Conservation (phyloP, 2,329 filamentous ascomycete species). For the Mariannaea elegans region DNA sequence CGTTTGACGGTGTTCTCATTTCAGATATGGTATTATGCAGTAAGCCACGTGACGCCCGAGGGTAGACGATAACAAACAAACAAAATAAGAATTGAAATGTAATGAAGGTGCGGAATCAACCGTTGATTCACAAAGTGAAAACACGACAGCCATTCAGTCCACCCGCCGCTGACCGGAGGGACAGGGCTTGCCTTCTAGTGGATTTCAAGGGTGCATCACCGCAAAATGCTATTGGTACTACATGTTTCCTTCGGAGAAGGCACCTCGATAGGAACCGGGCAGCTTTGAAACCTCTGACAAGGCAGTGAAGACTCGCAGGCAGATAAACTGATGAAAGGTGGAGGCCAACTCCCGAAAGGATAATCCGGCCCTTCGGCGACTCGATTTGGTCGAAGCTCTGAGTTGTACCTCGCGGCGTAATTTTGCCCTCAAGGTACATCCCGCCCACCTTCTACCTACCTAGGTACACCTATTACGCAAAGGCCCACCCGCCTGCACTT, state of each 20-base stretch:
- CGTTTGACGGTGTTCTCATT: constrained; percentile 10
- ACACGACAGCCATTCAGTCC: too few relatives aligned
- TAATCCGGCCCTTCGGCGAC: constrained; percentile 36
- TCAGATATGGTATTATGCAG: constrained; percentile 11
- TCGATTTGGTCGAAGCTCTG: too few relatives aligned
- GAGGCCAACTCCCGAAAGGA: constrained; percentile 34
- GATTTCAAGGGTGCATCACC: too few relatives aligned
- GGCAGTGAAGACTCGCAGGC: constrained; percentile 13
- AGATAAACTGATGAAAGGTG: constrained; percentile 12
- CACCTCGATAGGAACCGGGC: constrained; percentile 10
- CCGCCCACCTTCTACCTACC: constrained; percentile 6
- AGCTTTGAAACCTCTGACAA: constrained; percentile 3
- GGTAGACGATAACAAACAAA: constrained; percentile 25
- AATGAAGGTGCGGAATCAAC: too few relatives aligned
- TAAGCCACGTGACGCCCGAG: constrained; percentile 5
- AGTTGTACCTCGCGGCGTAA: constrained; percentile 2
- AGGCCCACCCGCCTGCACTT: constrained; percentile 49
- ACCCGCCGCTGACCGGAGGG: too few relatives aligned
- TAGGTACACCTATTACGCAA: constrained; percentile 49
- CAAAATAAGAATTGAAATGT: background rate
- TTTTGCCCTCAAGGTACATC: constrained; percentile 28
- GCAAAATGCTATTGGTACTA: too few relatives aligned
- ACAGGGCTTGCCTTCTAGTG: too few relatives aligned
- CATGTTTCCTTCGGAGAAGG: background rate
- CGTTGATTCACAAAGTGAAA: too few relatives aligned